Base-by-base conservation (phyloP, 306 rosid species). In the Pterocarpus santalinus region DNA sequence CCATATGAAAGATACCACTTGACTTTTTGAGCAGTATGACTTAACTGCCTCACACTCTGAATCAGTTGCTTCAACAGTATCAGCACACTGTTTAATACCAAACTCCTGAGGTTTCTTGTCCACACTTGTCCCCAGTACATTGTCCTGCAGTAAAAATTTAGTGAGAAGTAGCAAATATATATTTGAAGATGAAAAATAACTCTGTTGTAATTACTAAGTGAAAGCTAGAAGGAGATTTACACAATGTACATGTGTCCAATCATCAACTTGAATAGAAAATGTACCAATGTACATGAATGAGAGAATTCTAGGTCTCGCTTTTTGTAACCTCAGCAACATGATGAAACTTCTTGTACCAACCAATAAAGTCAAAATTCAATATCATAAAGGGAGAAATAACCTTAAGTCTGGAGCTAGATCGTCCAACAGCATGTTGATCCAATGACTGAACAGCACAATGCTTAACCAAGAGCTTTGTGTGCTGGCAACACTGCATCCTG, bases 1-100 rank as follows among this genome's bases (percentile, higher is more conserved):
- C 99, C 99, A 95, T 75, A 95, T 80, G 81, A 85, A 95, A 32
- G 99, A 91, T 35, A 87, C 95, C 52, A 95, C 94, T 89, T 95
- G 99, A 86, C 86, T 89, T 87, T 69, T 95, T 44, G 86, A 82
- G 85, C 97, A 88, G 77, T 73, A 86, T 36, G 85, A 84, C 82
- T 82, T 86, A 60, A 90, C 83, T 17, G 82, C 87, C 36, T 76
- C 87, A 55, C 77, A 39, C 67, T 69, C 87, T 30, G 80, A 84
- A 74, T 80, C 73, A 85, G 69, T 62, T 5, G 81, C 79, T 80
- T 86, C 86, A 73, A 53, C 72, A 78, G 69, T 69, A 73, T 79
- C 73, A 44, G 65, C 17, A 72, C 72, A 73, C 51, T 52, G 62
- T 57, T 65, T 73, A 58, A 65, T 22, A 61, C 53, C 78, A 78